These are phyloP conservation scores for Zymoseptoria passerinii DNA, from an alignment of 2,329 filamentous ascomycete species.

Conservation along the genomic window DNA sequence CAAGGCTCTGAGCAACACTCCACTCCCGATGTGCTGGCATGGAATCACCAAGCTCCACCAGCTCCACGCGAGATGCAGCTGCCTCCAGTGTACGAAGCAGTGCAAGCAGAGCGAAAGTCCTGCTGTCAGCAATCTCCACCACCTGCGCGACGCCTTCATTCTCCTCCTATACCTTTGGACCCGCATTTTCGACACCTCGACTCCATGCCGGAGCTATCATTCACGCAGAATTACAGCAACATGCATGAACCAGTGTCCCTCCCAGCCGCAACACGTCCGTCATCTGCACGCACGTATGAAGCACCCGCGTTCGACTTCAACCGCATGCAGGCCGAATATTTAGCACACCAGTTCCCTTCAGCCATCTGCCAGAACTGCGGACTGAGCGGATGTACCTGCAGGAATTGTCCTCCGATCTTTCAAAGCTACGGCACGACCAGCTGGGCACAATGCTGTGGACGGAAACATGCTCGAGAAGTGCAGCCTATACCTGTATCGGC, in stretches of 20 bases:
- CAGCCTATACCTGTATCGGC: conserved; percentile 13
- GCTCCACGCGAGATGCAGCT: conserved; percentile 18
- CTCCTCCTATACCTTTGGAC: conserved; percentile 3
- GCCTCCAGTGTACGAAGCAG: conserved; percentile 8
- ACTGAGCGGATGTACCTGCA: conserved; percentile 27
- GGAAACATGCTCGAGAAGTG: conserved; percentile 25
- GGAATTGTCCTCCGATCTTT: conserved; percentile 27
- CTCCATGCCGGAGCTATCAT: conserved; percentile 3
- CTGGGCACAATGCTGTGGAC: conserved; percentile 29
- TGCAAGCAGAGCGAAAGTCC: conserved; percentile 11
- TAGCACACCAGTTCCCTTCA: conserved; percentile 25
- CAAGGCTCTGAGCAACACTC: conserved; percentile 13
- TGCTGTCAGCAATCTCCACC: conserved; percentile 22
- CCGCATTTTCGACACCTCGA: conserved; percentile 4
- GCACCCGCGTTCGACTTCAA: conserved; percentile 20
- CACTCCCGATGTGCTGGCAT: conserved; percentile 18
- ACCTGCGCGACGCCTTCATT: conserved; percentile 5
- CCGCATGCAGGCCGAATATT: conserved; percentile 22
- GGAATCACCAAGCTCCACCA: conserved; percentile 19
- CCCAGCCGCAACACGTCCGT: conserved; percentile 4
- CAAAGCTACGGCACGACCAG: conserved; percentile 24
- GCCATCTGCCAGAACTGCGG: conserved; percentile 30
- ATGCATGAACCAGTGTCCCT: not conserved
- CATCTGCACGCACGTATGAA: conserved; percentile 10
- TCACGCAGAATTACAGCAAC: conserved; percentile 2